Evolutionary conservation across 768 basidiomycete species (phyloP).

Genomic region (Macrolepiota fuliginosa): DNA sequence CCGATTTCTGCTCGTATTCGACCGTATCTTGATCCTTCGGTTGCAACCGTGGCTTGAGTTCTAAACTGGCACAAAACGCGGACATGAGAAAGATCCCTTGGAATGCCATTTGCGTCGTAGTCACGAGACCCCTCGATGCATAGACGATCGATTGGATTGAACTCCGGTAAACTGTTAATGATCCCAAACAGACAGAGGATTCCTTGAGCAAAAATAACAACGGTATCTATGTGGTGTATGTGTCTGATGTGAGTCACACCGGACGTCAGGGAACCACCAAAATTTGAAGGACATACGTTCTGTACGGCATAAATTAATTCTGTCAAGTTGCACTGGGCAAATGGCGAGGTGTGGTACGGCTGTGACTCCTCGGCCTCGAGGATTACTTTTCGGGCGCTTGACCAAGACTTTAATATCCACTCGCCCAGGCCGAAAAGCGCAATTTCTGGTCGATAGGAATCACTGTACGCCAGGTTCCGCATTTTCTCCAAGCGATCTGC

Average conservation of each 20-base stretch:
- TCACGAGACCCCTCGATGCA: conserved; percentile 59
- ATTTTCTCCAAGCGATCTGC: conserved; percentile 73
- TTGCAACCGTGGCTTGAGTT: conserved; percentile 64
- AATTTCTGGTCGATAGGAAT: conserved; percentile 76
- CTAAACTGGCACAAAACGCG: conserved; percentile 78
- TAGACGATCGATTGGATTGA: conserved; percentile 72
- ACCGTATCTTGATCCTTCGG: conserved; percentile 53
- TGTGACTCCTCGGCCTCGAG: conserved; percentile 48
- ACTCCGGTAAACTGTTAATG: conserved; percentile 77
- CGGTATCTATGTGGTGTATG: conserved; percentile 51
- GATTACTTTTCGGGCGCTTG: conserved; percentile 56
- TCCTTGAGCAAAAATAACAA: conserved; percentile 70
- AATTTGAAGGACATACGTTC: conserved; percentile 51
- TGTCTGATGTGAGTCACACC: conserved; percentile 16
- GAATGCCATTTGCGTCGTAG: conserved; percentile 71
- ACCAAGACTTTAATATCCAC: conserved; percentile 84
- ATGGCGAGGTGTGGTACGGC: conserved; percentile 40
- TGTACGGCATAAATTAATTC: conserved; percentile 66
- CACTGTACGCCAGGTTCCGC: conserved; percentile 73
- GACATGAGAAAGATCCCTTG: conserved; percentile 86
- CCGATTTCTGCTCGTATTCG: conserved; percentile 42
- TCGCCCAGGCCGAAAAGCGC: conserved; percentile 79
- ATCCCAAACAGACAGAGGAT: conserved; percentile 73
- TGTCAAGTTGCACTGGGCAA: conserved; percentile 58
- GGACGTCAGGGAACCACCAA: conserved; percentile 17